Evolutionary conservation across 768 basidiomycete genomes (phyloP).

Genomic region (Boletus speciosus): DNA sequence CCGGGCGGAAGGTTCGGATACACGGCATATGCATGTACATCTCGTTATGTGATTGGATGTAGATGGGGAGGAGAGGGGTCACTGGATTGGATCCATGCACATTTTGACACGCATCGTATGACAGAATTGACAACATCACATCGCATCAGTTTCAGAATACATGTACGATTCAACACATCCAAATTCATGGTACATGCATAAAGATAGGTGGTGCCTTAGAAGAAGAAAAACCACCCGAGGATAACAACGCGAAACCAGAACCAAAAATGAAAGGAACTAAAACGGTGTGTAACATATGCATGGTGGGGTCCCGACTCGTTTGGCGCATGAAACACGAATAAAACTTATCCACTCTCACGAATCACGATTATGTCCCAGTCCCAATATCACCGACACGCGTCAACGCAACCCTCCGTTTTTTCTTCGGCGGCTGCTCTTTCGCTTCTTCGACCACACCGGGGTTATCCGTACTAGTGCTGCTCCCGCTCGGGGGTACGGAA

Average conservation of each 20-base stretch:
- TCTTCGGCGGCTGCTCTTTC: constrained; percentile 66
- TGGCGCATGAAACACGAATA: constrained; percentile 4
- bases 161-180: constrained; percentile 13
- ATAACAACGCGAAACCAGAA: constrained; percentile 13
- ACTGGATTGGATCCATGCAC: not conserved
- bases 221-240: not conserved
- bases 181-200: constrained; percentile 4
- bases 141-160: constrained; percentile 22
- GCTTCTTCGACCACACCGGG: constrained; percentile 16
- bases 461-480: constrained; percentile 9
- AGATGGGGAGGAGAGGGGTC: not conserved
- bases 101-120: constrained; percentile 9
- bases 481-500: constrained; percentile 9
- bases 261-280: constrained; percentile 8
- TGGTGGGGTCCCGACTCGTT: not conserved
- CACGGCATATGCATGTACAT: not conserved
- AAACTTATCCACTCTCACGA: not conserved
- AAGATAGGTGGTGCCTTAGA: constrained; percentile 4
- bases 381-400: constrained; percentile 62
- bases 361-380: constrained; percentile 12
- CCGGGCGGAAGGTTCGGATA: constrained; percentile 30
- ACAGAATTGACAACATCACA: constrained; percentile 14
- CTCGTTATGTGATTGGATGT: not conserved
- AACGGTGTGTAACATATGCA: constrained; percentile 14
- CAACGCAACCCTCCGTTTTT: constrained; percentile 78